Evolutionary conservation across 2,329 filamentous ascomycete species (phyloP).

Genomic region (Rhinocladiella mackenziei): DNA sequence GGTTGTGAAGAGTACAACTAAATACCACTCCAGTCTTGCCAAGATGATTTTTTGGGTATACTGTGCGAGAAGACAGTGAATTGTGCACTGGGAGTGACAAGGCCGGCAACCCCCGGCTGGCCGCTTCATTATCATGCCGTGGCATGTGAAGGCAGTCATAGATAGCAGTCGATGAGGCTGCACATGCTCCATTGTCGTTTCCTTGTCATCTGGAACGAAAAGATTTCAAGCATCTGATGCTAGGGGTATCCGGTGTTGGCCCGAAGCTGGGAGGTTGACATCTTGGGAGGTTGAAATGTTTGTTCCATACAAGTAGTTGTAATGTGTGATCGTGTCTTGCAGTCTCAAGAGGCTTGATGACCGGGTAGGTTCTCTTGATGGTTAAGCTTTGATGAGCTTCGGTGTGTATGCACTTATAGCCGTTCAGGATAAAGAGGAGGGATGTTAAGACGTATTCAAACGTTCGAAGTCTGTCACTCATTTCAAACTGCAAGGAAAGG

Average conservation of each 20-base stretch:
- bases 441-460: too few relatives aligned
- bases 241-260: neutral
- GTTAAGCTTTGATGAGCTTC: neutral
- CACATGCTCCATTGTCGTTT: neutral
- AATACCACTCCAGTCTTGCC: constrained; percentile 2
- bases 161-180: neutral
- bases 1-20: neutral
- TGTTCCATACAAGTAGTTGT: neutral
- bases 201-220: neutral
- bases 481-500: too few relatives aligned
- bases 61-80: constrained; percentile 1
- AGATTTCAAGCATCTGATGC: neutral
- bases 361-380: neutral
- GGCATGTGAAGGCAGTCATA: neutral
- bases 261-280: neutral
- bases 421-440: too few relatives aligned
- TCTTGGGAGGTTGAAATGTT: neutral
- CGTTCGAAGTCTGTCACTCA: too few relatives aligned
- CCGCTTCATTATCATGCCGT: constrained; percentile 7
- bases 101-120: constrained; percentile 1
- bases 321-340: neutral
- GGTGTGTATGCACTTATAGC: too few relatives aligned
- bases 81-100: neutral
- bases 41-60: constrained; percentile 9
- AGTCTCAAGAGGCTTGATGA: neutral